These are phyloP conservation scores for Tieghemostelium lacteum DNA, from an alignment of 78 protist genomes.

Conservation along the genomic window DNA sequence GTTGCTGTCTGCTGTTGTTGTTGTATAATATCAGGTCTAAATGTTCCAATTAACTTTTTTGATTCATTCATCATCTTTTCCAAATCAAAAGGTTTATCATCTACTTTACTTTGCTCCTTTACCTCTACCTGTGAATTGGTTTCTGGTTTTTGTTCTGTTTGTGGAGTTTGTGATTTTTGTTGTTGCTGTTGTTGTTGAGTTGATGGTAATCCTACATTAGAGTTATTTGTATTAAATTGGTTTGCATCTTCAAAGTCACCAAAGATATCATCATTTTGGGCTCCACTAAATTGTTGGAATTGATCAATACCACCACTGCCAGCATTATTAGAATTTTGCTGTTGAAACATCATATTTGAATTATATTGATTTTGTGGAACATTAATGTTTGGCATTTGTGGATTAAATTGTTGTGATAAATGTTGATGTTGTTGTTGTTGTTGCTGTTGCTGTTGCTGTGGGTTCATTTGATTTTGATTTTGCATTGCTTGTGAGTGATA, in stretches of 20 bases:
- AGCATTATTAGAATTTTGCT: not conserved
- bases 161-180: not conserved
- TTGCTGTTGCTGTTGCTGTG: not conserved
- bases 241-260: constrained; percentile 17
- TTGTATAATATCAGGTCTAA: not conserved
- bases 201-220: not conserved
- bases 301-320: not conserved
- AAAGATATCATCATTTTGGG: not conserved
- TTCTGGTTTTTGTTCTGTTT: not conserved
- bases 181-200: not conserved
- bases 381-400: not conserved
- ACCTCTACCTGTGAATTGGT: not conserved
- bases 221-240: not conserved
- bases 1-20: not conserved
- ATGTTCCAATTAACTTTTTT: constrained; percentile 24
- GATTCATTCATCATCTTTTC: constrained; percentile 63
- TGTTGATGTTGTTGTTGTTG: not conserved
- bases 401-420: not conserved
- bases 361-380: not conserved
- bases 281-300: too few relatives aligned
- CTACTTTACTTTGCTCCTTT: not conserved
- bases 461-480: not conserved
- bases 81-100: constrained; percentile 54
- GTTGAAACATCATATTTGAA: too few relatives aligned
- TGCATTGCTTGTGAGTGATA: not conserved